phyloP scores from a whole-genome alignment of 345 rosid genomes.

The Noccaea bulbosa region DNA sequence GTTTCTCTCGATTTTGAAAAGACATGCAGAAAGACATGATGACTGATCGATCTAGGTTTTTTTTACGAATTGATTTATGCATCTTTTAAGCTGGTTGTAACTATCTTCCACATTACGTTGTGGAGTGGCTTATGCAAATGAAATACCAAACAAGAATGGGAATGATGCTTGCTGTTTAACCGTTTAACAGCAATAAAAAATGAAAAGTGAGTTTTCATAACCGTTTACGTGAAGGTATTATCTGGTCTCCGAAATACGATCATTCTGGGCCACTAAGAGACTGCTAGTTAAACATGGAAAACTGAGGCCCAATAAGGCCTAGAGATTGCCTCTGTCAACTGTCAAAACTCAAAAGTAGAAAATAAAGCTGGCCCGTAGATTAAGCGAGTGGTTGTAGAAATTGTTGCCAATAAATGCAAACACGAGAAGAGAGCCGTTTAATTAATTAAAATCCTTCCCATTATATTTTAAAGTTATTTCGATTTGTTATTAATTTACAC shows the following conservation, averaged over 20 bases:
- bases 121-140: background rate
- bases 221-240: constrained; percentile 14
- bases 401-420: constrained; percentile 9
- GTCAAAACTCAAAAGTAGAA: background rate
- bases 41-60: too few relatives aligned
- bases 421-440: constrained; percentile 16
- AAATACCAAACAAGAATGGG: too few relatives aligned
- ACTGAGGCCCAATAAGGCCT: constrained; percentile 16
- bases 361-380: background rate
- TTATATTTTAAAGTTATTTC: background rate
- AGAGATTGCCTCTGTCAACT: background rate
- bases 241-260: constrained; percentile 1
- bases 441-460: constrained; percentile 8
- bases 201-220: constrained; percentile 22
- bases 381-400: constrained; percentile 8
- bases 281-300: background rate
- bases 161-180: background rate
- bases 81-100: too few relatives aligned
- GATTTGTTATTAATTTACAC: too few relatives aligned
- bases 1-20: too few relatives aligned
- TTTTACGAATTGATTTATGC: too few relatives aligned
- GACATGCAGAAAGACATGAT: too few relatives aligned
- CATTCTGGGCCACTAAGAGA: constrained; percentile 13
- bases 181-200: constrained; percentile 19
- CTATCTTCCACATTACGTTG: too few relatives aligned